A percentile compares a stretch with the other conserved stretches of the same genome.
Evolutionary conservation across 2,329 filamentous ascomycete genomes (phyloP).

Genomic region (Trichoderma hamatum): DNA sequence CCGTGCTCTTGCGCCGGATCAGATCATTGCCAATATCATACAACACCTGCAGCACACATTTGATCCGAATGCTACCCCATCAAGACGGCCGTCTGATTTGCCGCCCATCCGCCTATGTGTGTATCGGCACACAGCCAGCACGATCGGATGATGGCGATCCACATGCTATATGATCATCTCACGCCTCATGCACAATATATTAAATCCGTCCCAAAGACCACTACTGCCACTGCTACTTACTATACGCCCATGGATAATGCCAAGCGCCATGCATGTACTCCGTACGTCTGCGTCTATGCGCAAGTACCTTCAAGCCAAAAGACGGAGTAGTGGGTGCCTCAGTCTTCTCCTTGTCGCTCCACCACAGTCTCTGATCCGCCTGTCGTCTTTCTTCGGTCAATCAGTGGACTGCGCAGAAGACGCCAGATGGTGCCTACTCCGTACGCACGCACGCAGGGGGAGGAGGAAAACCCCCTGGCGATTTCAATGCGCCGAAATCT

Average conservation of each 20-base stretch:
- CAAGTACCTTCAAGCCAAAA: neutral
- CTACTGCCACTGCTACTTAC: neutral
- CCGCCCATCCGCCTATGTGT: constrained; percentile 8
- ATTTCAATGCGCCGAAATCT: constrained; percentile 21
- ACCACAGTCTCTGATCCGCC: neutral
- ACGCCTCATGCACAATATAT: constrained; percentile 26
- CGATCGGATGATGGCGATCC: constrained; percentile 27
- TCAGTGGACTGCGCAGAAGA: constrained; percentile 5
- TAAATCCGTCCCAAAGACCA: constrained; percentile 8
- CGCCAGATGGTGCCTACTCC: neutral
- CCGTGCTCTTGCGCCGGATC: neutral
- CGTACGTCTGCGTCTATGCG: neutral
- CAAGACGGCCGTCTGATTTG: constrained; percentile 13
- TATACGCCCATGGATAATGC: constrained; percentile 12
- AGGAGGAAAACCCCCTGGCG: neutral
- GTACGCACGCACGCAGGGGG: neutral
- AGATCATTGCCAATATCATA: constrained; percentile 23
- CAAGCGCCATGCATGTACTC: constrained; percentile 23
- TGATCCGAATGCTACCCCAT: constrained; percentile 25
- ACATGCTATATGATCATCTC: constrained; percentile 17
- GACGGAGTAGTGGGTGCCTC: neutral
- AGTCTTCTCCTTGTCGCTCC: constrained; percentile 7
- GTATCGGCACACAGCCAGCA: constrained; percentile 19
- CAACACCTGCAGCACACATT: constrained; percentile 16
- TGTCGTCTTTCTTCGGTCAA: neutral